phyloP scores from a whole-genome alignment of 257 asterid genomes.

The Plectranthus barbatus region DNA sequence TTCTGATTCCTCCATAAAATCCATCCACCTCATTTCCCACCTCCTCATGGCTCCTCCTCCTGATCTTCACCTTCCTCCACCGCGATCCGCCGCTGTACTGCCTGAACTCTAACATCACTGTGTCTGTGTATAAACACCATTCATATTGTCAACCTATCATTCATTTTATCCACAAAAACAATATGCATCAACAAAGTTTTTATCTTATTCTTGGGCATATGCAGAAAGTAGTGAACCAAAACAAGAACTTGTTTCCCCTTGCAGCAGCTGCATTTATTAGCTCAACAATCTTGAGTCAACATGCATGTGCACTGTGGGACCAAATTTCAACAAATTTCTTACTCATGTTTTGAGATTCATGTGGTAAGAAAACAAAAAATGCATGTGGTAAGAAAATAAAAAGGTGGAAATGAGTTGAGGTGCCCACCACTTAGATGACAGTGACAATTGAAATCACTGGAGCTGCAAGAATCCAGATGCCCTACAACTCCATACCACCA shows the following conservation, averaged over 20 bases:
- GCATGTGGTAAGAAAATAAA: neutral
- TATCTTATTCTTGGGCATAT: neutral
- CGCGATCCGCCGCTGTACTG: constrained; percentile 54
- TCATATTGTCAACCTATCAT: too few relatives aligned
- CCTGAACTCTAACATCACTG: constrained; percentile 69
- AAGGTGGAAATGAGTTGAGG: neutral
- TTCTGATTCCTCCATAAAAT: constrained; percentile 80
- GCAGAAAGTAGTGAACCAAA: neutral
- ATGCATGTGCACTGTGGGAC: too few relatives aligned
- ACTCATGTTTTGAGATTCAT: neutral
- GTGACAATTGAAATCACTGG: constrained; percentile 43
- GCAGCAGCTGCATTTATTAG: constrained; percentile 7
- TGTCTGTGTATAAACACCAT: constrained; percentile 38
- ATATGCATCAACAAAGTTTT: too few relatives aligned
- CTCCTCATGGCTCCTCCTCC: constrained; percentile 54
- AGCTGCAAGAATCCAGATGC: constrained; percentile 64
- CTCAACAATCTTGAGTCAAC: too few relatives aligned
- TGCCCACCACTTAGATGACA: constrained; percentile 61
- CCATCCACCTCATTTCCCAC: constrained; percentile 65
- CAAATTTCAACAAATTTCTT: too few relatives aligned
- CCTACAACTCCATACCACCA: constrained; percentile 99
- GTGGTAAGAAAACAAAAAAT: neutral
- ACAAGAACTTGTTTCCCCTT: neutral
- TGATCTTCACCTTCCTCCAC: constrained; percentile 55
- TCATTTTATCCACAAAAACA: too few relatives aligned